A percentile compares a stretch with the other conserved stretches of the same genome.
phyloP scores from a whole-genome alignment of 2,329 filamentous ascomycete species.

The Lasiodiplodia citricola region DNA sequence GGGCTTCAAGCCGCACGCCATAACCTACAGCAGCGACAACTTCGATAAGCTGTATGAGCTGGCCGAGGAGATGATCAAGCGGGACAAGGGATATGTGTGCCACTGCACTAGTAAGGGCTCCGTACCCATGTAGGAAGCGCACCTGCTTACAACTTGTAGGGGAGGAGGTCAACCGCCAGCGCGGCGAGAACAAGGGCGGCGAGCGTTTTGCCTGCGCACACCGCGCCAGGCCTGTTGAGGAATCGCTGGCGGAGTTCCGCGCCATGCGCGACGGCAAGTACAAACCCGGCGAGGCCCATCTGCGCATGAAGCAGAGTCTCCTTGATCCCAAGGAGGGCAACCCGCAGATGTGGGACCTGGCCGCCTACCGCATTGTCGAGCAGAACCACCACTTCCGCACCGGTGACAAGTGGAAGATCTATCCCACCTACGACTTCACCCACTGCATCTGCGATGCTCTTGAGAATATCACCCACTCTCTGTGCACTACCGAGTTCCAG shows the following conservation, averaged over 20 bases:
- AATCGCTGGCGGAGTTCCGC: conserved; percentile 81
- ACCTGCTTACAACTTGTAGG: conserved; percentile 52
- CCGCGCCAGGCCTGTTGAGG: conserved; percentile 73
- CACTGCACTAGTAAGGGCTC: conserved; percentile 68
- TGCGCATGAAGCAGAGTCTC: conserved; percentile 91
- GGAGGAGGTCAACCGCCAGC: conserved; percentile 82
- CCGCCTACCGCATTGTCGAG: conserved; percentile 83
- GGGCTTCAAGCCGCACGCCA: conserved; percentile 75
- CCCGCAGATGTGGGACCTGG: conserved; percentile 95
- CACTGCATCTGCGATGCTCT: conserved; percentile 93
- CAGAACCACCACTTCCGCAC: conserved; percentile 78
- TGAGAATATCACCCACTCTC: conserved; percentile 86
- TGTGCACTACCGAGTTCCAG: conserved; percentile 94
- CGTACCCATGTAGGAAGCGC: neutral
- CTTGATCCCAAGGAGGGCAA: conserved; percentile 70
- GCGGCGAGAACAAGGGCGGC: conserved; percentile 70
- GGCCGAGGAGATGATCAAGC: conserved; percentile 80
- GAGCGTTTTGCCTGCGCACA: conserved; percentile 82
- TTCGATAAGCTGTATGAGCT: conserved; percentile 87
- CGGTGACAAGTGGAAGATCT: conserved; percentile 85
- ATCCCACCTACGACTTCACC: conserved; percentile 92
- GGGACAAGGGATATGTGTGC: conserved; percentile 79
- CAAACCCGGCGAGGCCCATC: conserved; percentile 78
- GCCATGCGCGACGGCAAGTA: conserved; percentile 94
- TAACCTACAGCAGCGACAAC: conserved; percentile 90